phyloP scores from a whole-genome alignment of 2,329 filamentous ascomycete species.

The Paraconiothyrium brasiliense region DNA sequence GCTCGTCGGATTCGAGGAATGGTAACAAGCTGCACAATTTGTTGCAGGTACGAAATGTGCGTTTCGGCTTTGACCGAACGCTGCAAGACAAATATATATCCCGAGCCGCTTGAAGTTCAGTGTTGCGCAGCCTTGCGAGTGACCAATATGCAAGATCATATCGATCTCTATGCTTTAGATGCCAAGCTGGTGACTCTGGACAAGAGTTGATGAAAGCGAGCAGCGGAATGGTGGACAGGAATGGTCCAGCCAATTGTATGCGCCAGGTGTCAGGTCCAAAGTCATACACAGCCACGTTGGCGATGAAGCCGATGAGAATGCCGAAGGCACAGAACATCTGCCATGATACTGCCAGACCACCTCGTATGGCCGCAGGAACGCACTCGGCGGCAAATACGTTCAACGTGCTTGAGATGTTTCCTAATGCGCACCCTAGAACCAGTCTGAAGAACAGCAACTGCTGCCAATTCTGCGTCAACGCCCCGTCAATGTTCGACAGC shows the following conservation, averaged over 20 bases:
- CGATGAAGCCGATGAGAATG: constrained; percentile 34
- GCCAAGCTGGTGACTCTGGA: too few relatives aligned
- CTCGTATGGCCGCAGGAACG: constrained; percentile 49
- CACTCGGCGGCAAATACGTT: constrained; percentile 44
- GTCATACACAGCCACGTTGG: constrained; percentile 47
- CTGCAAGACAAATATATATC: too few relatives aligned
- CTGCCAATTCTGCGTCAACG: constrained; percentile 16
- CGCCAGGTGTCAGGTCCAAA: constrained; percentile 37
- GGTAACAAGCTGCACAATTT: too few relatives aligned
- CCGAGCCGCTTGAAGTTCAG: too few relatives aligned
- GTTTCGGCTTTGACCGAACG: too few relatives aligned
- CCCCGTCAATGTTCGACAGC: constrained; percentile 8
- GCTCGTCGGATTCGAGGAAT: too few relatives aligned
- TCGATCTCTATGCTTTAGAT: too few relatives aligned
- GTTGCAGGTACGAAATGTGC: too few relatives aligned
- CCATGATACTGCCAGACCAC: constrained; percentile 39
- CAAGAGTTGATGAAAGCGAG: too few relatives aligned
- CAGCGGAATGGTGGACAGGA: constrained; percentile 24
- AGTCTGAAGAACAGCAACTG: constrained; percentile 16
- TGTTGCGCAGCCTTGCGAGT: too few relatives aligned
- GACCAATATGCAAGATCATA: too few relatives aligned
- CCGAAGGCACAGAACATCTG: constrained; percentile 49
- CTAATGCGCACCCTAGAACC: constrained; percentile 4
- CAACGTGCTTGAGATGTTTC: constrained; percentile 8
- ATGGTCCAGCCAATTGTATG: constrained; percentile 40